Evolutionary conservation across 225 moss, liverwort and hornwort genomes (phyloP).

Genomic region (Pleurozium schreberi): DNA sequence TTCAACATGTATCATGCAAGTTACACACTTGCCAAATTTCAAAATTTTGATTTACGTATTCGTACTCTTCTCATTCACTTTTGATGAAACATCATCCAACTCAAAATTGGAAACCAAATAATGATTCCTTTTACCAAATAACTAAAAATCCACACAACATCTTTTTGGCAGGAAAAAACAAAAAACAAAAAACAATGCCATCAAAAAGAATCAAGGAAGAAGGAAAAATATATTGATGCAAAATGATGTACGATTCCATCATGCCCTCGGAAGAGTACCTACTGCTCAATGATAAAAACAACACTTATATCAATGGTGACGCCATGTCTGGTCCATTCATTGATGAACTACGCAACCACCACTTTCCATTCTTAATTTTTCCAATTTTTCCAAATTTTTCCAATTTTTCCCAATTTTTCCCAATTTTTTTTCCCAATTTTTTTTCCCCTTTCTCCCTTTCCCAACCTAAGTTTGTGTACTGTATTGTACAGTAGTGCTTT

Average conservation of each 20-base stretch:
- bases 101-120: neutral
- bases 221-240: neutral
- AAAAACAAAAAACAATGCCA: too few species aligned
- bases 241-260: neutral
- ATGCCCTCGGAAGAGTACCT: neutral
- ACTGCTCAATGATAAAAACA: neutral
- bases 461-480: neutral
- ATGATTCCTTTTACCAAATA: neutral
- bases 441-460: neutral
- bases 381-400: too few species aligned
- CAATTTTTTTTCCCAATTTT: too few species aligned
- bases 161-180: too few species aligned
- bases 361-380: neutral
- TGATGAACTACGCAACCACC: neutral
- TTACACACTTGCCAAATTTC: neutral
- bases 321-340: neutral
- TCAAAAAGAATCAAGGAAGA: neutral
- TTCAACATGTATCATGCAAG: neutral
- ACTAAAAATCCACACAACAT: fast-evolving
- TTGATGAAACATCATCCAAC: too few species aligned
- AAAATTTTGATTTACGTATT: neutral
- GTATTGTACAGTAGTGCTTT: neutral
- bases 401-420: too few species aligned
- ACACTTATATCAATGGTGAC: neutral
- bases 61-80: too few species aligned